A percentile compares a stretch with the other conserved stretches of the same genome.
Conservation (phyloP, 2,329 filamentous ascomycete species). For the Meredithiella fracta region DNA sequence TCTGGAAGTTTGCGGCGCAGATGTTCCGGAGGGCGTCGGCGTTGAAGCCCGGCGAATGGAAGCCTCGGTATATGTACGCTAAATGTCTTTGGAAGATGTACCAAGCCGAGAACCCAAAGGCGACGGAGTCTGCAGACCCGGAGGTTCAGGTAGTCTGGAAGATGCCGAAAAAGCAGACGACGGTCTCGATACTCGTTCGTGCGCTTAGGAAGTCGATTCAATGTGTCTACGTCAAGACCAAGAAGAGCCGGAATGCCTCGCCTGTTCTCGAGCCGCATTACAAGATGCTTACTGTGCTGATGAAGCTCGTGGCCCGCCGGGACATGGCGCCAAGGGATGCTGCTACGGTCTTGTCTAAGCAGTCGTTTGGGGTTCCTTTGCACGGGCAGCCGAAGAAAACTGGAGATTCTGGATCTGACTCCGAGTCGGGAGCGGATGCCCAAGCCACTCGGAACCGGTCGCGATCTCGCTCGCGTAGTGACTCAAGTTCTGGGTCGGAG, state of each 20-base stretch:
- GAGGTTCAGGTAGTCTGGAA: too few species aligned
- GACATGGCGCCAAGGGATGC: constrained; percentile 33
- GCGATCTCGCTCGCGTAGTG: too few species aligned
- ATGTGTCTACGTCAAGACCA: constrained; percentile 34
- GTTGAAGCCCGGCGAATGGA: constrained; percentile 39
- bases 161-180: constrained; percentile 18
- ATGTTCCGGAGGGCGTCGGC: constrained; percentile 40
- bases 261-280: constrained; percentile 84
- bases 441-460: constrained; percentile 20
- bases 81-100: constrained; percentile 52
- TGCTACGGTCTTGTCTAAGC: constrained; percentile 36
- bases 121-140: too few species aligned
- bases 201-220: constrained; percentile 35
- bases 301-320: constrained; percentile 55
- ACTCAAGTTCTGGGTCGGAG: constrained; percentile 11
- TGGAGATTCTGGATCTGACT: constrained; percentile 23
- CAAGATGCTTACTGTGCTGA: constrained; percentile 66
- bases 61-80: constrained; percentile 44
- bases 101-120: constrained; percentile 25
- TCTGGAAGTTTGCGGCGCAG: constrained; percentile 43
- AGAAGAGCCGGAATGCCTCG: constrained; percentile 42
- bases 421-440: background rate
- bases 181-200: constrained; percentile 27
- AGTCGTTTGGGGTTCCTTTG: constrained; percentile 31
- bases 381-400: constrained; percentile 18